phyloP scores from a whole-genome alignment of 2,329 filamentous ascomycete genomes.

The Cercospora sp. region DNA sequence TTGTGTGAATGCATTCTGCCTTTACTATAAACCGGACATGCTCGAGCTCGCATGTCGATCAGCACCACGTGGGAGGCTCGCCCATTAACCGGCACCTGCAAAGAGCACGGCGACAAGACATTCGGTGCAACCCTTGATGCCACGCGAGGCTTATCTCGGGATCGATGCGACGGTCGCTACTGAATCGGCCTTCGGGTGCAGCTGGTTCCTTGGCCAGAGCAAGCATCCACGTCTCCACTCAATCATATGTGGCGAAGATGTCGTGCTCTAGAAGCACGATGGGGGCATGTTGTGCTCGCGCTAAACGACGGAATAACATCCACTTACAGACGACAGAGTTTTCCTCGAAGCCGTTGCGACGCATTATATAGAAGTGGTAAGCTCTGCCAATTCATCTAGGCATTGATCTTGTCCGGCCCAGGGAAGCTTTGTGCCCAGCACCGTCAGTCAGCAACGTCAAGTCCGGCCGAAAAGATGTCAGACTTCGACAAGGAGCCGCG shows the following conservation, averaged over 20 bases:
- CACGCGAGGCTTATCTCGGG: neutral
- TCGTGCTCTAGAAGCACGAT: slow-evolving; percentile 8
- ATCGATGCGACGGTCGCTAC: neutral
- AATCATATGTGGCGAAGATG: slow-evolving; percentile 15
- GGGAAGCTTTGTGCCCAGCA: neutral
- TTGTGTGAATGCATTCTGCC: neutral
- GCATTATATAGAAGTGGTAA: slow-evolving; percentile 5
- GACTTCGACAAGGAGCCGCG: neutral
- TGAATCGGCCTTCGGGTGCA: neutral
- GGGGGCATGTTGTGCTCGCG: neutral
- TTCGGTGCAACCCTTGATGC: neutral
- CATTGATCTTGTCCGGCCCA: slow-evolving; percentile 20
- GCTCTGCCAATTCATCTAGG: slow-evolving; percentile 8
- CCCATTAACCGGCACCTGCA: neutral
- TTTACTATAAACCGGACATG: neutral
- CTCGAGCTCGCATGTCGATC: neutral
- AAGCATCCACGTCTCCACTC: neutral
- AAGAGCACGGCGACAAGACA: neutral
- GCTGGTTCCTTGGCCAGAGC: neutral
- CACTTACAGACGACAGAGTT: neutral
- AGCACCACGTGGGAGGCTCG: neutral
- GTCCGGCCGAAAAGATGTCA: neutral
- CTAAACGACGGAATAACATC: slow-evolving; percentile 2
- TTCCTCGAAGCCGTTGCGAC: neutral
- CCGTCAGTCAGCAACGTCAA: neutral